A percentile compares a stretch with the other conserved stretches of the same genome.
phyloP scores from a whole-genome alignment of 2,329 filamentous ascomycete species.

The Phaeophleospora eucalypticola region DNA sequence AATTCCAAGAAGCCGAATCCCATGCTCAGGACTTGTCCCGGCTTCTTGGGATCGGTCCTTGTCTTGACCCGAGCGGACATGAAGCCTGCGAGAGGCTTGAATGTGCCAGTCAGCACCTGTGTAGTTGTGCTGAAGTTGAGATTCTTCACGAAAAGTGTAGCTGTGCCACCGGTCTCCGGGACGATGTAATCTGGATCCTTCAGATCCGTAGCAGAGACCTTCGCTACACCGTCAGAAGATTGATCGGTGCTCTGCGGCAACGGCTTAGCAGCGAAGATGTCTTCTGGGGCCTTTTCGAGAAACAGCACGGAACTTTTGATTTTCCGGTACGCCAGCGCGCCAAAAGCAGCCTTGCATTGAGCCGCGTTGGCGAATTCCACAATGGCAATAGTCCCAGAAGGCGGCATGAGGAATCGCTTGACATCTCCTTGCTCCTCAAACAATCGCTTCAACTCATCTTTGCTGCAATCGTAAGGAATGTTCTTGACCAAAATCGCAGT shows the following conservation, averaged over 20 bases:
- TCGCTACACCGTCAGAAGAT: slow-evolving; percentile 40
- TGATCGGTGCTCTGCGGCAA: slow-evolving; percentile 26
- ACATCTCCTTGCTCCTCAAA: slow-evolving; percentile 85
- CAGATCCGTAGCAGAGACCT: slow-evolving; percentile 65
- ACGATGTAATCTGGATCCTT: slow-evolving; percentile 55
- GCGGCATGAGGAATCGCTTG: slow-evolving; percentile 81
- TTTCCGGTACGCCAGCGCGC: slow-evolving; percentile 79
- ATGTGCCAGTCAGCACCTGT: slow-evolving; percentile 68
- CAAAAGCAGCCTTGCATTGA: slow-evolving; percentile 79
- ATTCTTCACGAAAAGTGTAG: slow-evolving; percentile 86
- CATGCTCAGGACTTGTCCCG: slow-evolving; percentile 87
- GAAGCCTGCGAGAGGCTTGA: slow-evolving; percentile 80
- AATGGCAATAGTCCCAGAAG: slow-evolving; percentile 88
- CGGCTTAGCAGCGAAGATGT: slow-evolving; percentile 58
- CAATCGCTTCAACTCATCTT: slow-evolving; percentile 71
- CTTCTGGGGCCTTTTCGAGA: slow-evolving; percentile 85
- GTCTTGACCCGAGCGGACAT: slow-evolving; percentile 87
- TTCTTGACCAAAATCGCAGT: slow-evolving; percentile 90
- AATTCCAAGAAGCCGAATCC: slow-evolving; percentile 96
- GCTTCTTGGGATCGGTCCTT: slow-evolving; percentile 85
- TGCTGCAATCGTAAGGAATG: slow-evolving; percentile 76
- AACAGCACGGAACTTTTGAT: slow-evolving; percentile 89
- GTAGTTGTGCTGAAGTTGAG: slow-evolving; percentile 87
- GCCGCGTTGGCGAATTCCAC: slow-evolving; percentile 77
- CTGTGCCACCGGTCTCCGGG: slow-evolving; percentile 54